Evolutionary conservation across 2,329 filamentous ascomycete species (phyloP), one percentile per base, ranked within the genome.

Genomic region (Fusarium duplospermum): DNA sequence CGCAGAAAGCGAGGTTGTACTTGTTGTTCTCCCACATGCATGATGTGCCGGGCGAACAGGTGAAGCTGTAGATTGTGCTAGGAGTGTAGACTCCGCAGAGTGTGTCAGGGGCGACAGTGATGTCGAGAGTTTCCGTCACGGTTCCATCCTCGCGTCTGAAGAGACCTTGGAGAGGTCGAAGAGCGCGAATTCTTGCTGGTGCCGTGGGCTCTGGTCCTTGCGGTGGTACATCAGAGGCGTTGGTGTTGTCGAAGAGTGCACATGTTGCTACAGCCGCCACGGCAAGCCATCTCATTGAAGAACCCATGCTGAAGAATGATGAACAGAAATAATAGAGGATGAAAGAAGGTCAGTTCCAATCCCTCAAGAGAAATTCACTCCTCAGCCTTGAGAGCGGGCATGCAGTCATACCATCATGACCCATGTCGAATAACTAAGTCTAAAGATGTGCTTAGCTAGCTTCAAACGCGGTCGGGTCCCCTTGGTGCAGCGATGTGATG

Each of bases 21-120:
- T 72, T 74, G 22, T 66, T 42, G 13, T 71, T 64, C 31, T 74
- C 72, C 29, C 67, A 74, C 62, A 74, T 62, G 36, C 72, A 74
- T 13, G 22, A 67, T 11, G 52, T 38, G 24, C 62, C 38, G 8
- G 27, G 27, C 11, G 38, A 18, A 27, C 71, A 74, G 18, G 61
- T 69, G 58, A 71, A 71, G 31, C 38, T 52, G 42, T 58, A 72
- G 6, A 40, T 33, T 7, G 57, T 71, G 18, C 54, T 24, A 13
- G 71, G 67, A 2, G 62, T 60, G 10, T 62, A 69, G 20, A 14
- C 40, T 13, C 71, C 72, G 18, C 72, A 74, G 13, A 67, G 62
- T 6, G 58, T 66, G 22, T 74, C 66, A 4, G 50, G 58, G 5
- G 71, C 72, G 3, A 74, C 65, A 7, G 42, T 59, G 11, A 63